Evolutionary conservation across 78 protist species (phyloP).

Genomic region (Dictyostelium intermedium): DNA sequence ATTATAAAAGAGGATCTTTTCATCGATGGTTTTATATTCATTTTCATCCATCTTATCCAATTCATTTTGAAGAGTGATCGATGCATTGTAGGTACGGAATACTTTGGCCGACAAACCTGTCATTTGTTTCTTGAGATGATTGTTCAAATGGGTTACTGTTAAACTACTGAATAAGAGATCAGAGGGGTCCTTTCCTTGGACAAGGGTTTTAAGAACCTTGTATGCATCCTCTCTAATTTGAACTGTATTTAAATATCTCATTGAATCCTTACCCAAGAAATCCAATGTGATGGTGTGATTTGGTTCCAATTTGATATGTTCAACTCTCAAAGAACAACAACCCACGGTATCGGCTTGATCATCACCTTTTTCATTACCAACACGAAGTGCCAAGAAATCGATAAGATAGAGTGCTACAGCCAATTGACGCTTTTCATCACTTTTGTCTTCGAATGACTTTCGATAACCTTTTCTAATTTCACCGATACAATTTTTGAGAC

Average conservation of each 20-base stretch:
- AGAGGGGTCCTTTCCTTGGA: slow-evolving; percentile 19
- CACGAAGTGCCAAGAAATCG: slow-evolving; percentile 98
- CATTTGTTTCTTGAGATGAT: slow-evolving; percentile 92
- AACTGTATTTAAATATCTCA: slow-evolving; percentile 91
- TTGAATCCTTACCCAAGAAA: slow-evolving; percentile 99
- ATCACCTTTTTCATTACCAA: slow-evolving; percentile 97
- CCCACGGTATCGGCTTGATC: slow-evolving; percentile 99
- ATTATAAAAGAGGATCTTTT: slow-evolving; percentile 90
- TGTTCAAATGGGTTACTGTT: slow-evolving; percentile 87
- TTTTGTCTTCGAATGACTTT: neutral
- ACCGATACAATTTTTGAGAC: slow-evolving; percentile 89
- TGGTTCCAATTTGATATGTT: slow-evolving; percentile 89
- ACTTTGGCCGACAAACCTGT: slow-evolving; percentile 97
- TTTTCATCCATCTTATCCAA: slow-evolving; percentile 61
- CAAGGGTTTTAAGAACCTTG: slow-evolving; percentile 8
- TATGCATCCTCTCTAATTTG: slow-evolving; percentile 67
- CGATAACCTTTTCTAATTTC: slow-evolving; percentile 88
- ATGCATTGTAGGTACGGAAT: slow-evolving; percentile 99
- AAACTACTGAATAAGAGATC: slow-evolving; percentile 89
- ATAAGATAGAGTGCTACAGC: slow-evolving; percentile 95
- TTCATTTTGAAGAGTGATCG: slow-evolving; percentile 91
- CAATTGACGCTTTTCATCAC: slow-evolving; percentile 80
- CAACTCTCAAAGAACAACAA: slow-evolving; percentile 97
- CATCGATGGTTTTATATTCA: slow-evolving; percentile 44
- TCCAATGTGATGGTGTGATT: slow-evolving; percentile 85